phyloP scores from a whole-genome alignment of 1,139 yeast genomes.

The Blastobotrys indianensis region DNA sequence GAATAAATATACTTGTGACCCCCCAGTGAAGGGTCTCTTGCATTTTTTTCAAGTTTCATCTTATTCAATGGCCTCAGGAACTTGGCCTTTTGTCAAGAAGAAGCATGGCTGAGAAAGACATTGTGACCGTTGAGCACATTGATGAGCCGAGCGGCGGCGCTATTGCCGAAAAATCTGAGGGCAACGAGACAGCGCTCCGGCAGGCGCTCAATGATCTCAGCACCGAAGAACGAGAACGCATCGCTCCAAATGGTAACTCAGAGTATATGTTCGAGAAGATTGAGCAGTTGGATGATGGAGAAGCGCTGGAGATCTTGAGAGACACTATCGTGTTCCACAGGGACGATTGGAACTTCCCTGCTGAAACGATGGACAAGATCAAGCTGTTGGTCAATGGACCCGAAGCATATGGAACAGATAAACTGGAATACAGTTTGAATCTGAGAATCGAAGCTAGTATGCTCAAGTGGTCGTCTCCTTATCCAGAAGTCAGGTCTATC shows the following conservation, averaged over 20 bases:
- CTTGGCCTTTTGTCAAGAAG: too few species aligned
- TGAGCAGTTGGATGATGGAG: constrained; percentile 36
- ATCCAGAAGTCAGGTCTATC: constrained; percentile 56
- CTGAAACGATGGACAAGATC: constrained; percentile 33
- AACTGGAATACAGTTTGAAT: constrained; percentile 33
- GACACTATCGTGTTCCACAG: constrained; percentile 38
- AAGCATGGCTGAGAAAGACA: too few species aligned
- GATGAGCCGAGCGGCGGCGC: too few species aligned
- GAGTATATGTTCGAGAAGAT: constrained; percentile 39
- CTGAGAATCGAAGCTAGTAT: constrained; percentile 35
- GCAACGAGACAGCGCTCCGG: constrained; percentile 1
- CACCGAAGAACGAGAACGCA: constrained; percentile 4
- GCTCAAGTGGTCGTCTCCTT: constrained; percentile 49
- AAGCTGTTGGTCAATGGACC: constrained; percentile 24
- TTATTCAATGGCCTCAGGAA: too few species aligned
- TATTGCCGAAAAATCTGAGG: background rate
- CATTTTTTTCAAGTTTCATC: too few species aligned
- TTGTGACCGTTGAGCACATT: too few species aligned
- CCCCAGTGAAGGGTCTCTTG: too few species aligned
- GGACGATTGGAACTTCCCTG: constrained; percentile 48
- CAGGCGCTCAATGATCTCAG: constrained; percentile 3
- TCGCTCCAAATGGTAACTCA: constrained; percentile 9
- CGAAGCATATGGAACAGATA: constrained; percentile 29
- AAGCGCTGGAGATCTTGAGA: constrained; percentile 40
- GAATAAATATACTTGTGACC: too few species aligned